phyloP scores from a whole-genome alignment of 202 grass and related monocot species.

The Setaria italica region DNA sequence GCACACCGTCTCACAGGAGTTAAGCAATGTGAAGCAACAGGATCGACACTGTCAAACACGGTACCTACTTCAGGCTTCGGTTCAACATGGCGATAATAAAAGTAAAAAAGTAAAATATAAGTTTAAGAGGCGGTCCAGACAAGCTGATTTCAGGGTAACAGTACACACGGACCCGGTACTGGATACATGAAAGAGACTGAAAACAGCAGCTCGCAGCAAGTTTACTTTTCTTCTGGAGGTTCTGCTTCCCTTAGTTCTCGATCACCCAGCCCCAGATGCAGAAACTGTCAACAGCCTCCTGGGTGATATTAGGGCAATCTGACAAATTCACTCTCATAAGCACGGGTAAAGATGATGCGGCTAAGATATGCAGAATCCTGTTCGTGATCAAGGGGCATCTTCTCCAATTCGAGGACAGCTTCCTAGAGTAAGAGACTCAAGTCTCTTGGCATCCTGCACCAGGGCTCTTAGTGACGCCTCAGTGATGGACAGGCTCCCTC shows the following conservation, averaged over 20 bases:
- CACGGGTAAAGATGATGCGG: not conserved
- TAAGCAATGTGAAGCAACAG: not conserved
- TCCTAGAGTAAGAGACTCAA: slow-evolving; percentile 33
- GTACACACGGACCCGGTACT: not conserved
- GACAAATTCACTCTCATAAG: not conserved
- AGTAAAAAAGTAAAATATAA: not conserved
- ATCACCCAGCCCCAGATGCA: not conserved
- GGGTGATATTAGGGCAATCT: not conserved
- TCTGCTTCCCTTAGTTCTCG: not conserved
- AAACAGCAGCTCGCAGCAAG: not conserved
- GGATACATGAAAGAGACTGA: not conserved
- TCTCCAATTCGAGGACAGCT: slow-evolving; percentile 11
- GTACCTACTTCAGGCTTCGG: not conserved
- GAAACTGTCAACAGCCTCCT: not conserved
- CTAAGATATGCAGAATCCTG: not conserved
- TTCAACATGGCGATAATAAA: not conserved
- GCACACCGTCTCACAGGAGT: too few species aligned
- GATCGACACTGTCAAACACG: not conserved
- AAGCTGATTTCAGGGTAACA: not conserved
- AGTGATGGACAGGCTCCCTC: slow-evolving; percentile 1
- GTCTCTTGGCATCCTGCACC: slow-evolving; percentile 22
- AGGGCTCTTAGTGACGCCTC: slow-evolving; percentile 31
- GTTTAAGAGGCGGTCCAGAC: not conserved
- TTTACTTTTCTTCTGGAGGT: not conserved
- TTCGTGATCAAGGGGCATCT: slow-evolving; percentile 8